Base-by-base conservation (phyloP, 2,329 filamentous ascomycete genomes). In the Fusarium succisae region DNA sequence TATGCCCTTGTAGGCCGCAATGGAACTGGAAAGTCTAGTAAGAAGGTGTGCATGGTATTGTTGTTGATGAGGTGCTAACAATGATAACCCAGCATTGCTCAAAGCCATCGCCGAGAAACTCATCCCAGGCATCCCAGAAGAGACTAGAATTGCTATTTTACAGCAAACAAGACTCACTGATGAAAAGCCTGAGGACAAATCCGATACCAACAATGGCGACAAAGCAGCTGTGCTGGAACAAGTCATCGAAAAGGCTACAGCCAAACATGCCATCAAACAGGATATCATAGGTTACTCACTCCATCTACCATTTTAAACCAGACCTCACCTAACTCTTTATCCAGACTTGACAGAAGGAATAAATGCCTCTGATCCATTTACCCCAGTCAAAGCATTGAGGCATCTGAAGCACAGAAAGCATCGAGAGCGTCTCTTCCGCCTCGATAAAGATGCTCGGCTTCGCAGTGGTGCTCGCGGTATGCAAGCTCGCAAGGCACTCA, bases 1-100 rank as follows among this genome's bases (percentile, higher is more conserved):
- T 97, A 97, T 85, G 94, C 93, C 0, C 85, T 97, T 4, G 86
- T 96, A 26, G 94, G 94, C 0, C 88, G 93, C 12, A 97, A 97
- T 82, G 94, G 94, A 2, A 92, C 91, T 5, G 94, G 94, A 11
- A 97, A 97, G 79, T 95, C 93, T 8, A 96, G 91, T 92, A 82
- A 81, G 87, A 78, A 20, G 11, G 32, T 13, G 28, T 20, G 26
- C 20, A 22, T 9, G 53, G 13, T 28, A 10, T 28, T 2, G 22
- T 4, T 11, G 11, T 24, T 37, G 24, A 75, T 32, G 32, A 75
- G 32, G 35, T 41, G 24, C 61, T 72, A 15, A 73, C 51, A 8
- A 26, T n/a, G 18, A 13, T 44, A 24, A n/a, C 8, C 6, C 51
- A 93, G 91, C 93, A 1, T 83, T 96, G 12, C 84, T 96, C 22